Conservation (phyloP, 208 protist species). For the Strigomonas culicis region DNA sequence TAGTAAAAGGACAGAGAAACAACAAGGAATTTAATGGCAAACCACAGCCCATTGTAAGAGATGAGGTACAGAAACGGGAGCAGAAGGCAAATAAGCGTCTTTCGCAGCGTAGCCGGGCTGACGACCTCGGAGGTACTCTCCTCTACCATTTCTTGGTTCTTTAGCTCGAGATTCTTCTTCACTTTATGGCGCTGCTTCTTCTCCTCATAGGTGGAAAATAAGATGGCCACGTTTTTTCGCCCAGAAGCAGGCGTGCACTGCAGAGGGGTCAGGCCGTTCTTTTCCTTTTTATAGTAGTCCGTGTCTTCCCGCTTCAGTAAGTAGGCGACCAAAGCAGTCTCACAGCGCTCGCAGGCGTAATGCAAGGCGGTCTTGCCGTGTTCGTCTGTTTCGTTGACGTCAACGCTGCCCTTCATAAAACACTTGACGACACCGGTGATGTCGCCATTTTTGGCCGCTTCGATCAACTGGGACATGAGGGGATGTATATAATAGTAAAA, state of each 20-base stretch:
- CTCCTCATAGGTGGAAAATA: conserved; percentile 51
- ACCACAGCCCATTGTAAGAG: conserved; percentile 71
- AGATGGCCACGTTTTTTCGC: conserved; percentile 38
- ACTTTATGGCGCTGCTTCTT: conserved; percentile 18
- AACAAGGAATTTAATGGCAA: conserved; percentile 62
- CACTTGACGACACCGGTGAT: conserved; percentile 37
- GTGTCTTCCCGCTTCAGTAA: conserved; percentile 42
- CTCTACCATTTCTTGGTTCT: conserved; percentile 46
- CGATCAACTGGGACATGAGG: conserved; percentile 23
- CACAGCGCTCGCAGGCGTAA: conserved; percentile 48
- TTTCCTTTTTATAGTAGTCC: conserved; percentile 41
- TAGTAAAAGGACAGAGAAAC: conserved; percentile 73
- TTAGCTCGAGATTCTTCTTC: conserved; percentile 17
- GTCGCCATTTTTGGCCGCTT: conserved; percentile 31
- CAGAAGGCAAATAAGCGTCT: conserved; percentile 51
- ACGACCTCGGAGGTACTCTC: conserved; percentile 63
- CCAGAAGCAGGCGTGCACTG: conserved; percentile 37
- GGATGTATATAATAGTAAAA: not conserved
- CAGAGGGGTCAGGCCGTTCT: conserved; percentile 47
- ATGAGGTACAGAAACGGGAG: conserved; percentile 75
- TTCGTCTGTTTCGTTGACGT: conserved; percentile 53
- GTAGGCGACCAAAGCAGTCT: conserved; percentile 32
- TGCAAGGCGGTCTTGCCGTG: conserved; percentile 67
- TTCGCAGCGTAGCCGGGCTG: conserved; percentile 69
- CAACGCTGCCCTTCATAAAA: conserved; percentile 37